Evolutionary conservation across 1,139 yeast species (phyloP), one percentile per base, ranked within the genome.

Genomic region (Hyphopichia buzzinii): DNA sequence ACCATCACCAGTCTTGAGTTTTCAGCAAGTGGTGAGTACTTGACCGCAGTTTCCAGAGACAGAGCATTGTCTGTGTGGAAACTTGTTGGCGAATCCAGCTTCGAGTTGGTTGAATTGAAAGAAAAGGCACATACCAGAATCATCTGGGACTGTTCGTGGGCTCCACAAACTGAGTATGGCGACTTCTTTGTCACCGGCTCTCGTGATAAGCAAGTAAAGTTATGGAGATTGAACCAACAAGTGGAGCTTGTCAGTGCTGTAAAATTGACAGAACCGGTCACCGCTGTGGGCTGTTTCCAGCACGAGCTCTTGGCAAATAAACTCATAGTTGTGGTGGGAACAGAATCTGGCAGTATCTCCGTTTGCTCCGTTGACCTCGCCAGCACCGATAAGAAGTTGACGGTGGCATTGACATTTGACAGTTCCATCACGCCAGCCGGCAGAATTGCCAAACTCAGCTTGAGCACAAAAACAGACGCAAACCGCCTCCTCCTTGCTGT

Each of bases 131-230:
- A 94, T 53, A 62, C 84, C 7, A 79, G 97, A 60, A 92, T 94
- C 49, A 79, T 94, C 34, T 94, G 98, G 98, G 98, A 92, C 61
- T 83, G 95, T 54, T 76, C 85, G 24, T 92, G 97, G 97, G 65
- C 78, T 2, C 84, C 86, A 3, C 27, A 39, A 8, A 62, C 50
- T 8, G 41, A 48, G 4, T 41, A 47, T 14, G 58, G 60, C 4
- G 39, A 55, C 26, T 59, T 57, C 22, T 90, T 92, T 52, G 67
- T 87, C 16, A 92, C 97, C 1, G 95, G 82, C 1, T 85, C 97
- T 3, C 78, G 99, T 59, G 99, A 94, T 57, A 86, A 80, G 54
- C 73, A 76, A 13, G 58, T 90, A 34, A 88, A 86, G 54, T 50
- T 81, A 10, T 92, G 98, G 98, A 54, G 52, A 16, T 49, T 72